These are phyloP conservation scores for Pezicula radicicola DNA, from an alignment of 2,329 filamentous ascomycete genomes.

Conservation along the genomic window DNA sequence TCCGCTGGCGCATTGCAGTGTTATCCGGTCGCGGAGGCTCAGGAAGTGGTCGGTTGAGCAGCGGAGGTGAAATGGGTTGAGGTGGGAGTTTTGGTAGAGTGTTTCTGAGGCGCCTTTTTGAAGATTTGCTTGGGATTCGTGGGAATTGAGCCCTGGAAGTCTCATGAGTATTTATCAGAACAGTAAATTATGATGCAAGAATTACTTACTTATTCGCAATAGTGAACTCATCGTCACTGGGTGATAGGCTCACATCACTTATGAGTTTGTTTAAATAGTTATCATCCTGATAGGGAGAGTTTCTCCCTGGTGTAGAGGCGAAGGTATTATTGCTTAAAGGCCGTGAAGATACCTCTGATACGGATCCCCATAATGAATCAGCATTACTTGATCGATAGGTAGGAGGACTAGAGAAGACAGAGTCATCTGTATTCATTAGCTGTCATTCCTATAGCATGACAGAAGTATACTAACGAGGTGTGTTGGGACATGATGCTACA, in stretches of 20 bases:
- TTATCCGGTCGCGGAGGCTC: neutral
- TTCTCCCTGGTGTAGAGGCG: neutral
- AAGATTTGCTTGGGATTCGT: too few species aligned
- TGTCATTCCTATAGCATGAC: neutral
- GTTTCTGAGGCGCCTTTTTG: neutral
- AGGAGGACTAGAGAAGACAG: constrained; percentile 38
- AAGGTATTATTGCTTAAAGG: neutral
- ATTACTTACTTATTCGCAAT: neutral
- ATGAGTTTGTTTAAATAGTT: neutral
- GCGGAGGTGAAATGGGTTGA: neutral
- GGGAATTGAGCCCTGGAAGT: neutral
- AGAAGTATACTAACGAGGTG: neutral
- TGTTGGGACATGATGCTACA: neutral
- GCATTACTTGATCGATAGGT: constrained; percentile 29
- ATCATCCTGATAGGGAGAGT: neutral
- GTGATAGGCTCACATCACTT: neutral
- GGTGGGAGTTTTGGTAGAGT: neutral
- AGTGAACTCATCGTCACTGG: neutral
- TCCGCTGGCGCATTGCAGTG: constrained; percentile 27
- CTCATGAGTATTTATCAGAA: neutral
- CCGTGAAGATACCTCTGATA: constrained; percentile 18
- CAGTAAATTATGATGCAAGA: neutral
- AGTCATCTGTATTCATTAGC: constrained; percentile 29
- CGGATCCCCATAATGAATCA: constrained; percentile 24
- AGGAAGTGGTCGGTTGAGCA: neutral